Evolutionary conservation across 192 early-diverging fungal species (phyloP).

Genomic region (Radiomyces spectabilis): DNA sequence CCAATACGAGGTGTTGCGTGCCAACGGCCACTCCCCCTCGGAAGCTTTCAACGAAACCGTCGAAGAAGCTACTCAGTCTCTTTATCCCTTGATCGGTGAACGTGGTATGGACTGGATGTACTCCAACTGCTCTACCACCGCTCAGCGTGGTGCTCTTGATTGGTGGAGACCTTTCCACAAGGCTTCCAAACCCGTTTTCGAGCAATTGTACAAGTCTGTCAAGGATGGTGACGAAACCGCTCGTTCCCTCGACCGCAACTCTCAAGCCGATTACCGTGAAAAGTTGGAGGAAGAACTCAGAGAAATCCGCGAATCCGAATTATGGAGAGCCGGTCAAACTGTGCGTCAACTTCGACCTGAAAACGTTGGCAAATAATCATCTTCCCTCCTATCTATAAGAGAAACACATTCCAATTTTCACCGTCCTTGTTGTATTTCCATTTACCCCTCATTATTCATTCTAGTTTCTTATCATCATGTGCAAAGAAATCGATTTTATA

Average conservation of each 20-base stretch:
- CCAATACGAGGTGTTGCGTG: conserved; percentile 93
- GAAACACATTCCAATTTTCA: no score
- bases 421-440: no score
- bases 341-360: conserved; percentile 87
- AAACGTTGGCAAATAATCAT: conserved; percentile 43
- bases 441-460: no score
- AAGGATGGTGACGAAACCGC: conserved; percentile 83
- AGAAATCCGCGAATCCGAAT: conserved; percentile 84
- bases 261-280: conserved; percentile 85
- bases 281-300: conserved; percentile 85
- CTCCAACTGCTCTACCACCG: conserved; percentile 94
- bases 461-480: neutral
- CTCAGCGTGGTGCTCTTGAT: conserved; percentile 93
- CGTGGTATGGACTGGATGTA: conserved; percentile 98
- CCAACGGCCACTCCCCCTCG: conserved; percentile 88
- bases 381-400: neutral
- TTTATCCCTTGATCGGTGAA: conserved; percentile 92
- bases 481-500: no score
- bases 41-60: conserved; percentile 99
- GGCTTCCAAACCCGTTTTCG: conserved; percentile 90
- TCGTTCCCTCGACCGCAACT: conserved; percentile 82
- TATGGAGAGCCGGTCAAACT: conserved; percentile 88
- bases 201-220: conserved; percentile 82
- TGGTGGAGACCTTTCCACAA: conserved; percentile 93
- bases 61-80: conserved; percentile 97